A percentile compares a stretch with the other conserved stretches of the same genome.
Evolutionary conservation across 2,329 filamentous ascomycete genomes (phyloP).

Genomic region (Zymoseptoria crescenta): DNA sequence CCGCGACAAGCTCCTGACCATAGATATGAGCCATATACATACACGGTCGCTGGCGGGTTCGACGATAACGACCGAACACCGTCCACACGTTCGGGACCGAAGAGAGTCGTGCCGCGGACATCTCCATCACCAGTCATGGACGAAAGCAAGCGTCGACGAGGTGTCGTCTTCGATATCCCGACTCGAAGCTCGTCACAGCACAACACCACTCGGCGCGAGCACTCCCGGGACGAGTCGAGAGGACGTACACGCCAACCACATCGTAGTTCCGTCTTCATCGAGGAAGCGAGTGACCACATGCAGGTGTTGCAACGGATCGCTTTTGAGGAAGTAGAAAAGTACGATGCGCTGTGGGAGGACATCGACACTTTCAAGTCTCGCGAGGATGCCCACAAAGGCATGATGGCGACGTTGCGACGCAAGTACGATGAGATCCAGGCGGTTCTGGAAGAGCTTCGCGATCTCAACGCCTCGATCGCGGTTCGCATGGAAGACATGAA

Average conservation of each 20-base stretch:
- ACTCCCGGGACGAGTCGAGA: neutral
- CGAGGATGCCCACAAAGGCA: neutral
- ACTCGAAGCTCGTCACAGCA: neutral
- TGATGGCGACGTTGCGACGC: neutral
- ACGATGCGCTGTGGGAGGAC: conserved; percentile 9
- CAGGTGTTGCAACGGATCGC: conserved; percentile 4
- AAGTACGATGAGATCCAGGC: neutral
- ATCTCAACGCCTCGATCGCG: neutral
- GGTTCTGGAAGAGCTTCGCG: neutral
- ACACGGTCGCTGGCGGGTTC: neutral
- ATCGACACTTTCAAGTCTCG: conserved; percentile 4
- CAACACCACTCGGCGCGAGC: neutral
- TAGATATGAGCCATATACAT: neutral
- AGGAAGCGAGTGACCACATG: conserved; percentile 10
- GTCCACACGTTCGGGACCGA: neutral
- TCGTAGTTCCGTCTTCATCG: conserved; percentile 11
- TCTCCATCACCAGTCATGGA: neutral
- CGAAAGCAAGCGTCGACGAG: neutral
- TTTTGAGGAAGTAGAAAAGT: conserved; percentile 7
- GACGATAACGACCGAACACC: neutral
- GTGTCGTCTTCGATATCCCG: neutral
- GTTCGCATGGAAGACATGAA: neutral
- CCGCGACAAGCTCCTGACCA: neutral
- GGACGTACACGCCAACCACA: neutral
- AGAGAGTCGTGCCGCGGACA: neutral